Percentiles rank a stretch among this genome's conserved stretches.
Conservation (phyloP, 257 asterid species). For the Ehretia macrophylla region DNA sequence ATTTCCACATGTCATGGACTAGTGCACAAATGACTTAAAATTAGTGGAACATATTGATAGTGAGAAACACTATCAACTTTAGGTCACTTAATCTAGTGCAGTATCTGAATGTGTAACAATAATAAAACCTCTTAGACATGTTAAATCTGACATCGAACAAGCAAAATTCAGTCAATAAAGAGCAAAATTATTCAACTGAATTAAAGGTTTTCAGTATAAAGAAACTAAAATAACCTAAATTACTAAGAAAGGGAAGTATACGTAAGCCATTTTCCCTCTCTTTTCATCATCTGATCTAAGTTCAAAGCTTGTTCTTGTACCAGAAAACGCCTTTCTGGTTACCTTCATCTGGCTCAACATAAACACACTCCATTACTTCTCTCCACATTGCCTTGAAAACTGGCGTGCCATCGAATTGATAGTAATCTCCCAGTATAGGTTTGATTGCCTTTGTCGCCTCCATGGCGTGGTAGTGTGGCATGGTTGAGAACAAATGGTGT, state of each 20-base stretch:
- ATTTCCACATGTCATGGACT: too few relatives aligned
- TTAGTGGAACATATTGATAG: too few relatives aligned
- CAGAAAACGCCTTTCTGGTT: constrained; percentile 66
- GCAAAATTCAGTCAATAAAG: too few relatives aligned
- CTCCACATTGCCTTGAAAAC: constrained; percentile 60
- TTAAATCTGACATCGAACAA: too few relatives aligned
- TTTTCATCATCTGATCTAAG: constrained; percentile 1
- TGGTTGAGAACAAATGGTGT: constrained; percentile 74
- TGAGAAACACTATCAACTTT: too few relatives aligned
- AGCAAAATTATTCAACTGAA: background rate
- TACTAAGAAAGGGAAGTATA: background rate
- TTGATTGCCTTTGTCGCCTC: constrained; percentile 79
- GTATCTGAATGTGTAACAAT: too few relatives aligned
- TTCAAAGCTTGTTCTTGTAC: constrained; percentile 73
- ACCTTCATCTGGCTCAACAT: constrained; percentile 61
- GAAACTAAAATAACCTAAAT: background rate
- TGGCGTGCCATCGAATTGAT: constrained; percentile 68
- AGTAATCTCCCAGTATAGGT: constrained; percentile 62
- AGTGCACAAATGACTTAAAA: too few relatives aligned
- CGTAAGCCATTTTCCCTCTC: too few relatives aligned
- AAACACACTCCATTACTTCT: constrained; percentile 70
- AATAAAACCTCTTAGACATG: too few relatives aligned
- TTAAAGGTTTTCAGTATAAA: constrained; percentile 1
- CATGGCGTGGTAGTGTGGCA: constrained; percentile 84
- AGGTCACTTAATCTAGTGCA: too few relatives aligned